These are phyloP conservation scores for Pseudevernia furfuracea DNA, from an alignment of 495 filamentous ascomycete species.

Conservation along the genomic window DNA sequence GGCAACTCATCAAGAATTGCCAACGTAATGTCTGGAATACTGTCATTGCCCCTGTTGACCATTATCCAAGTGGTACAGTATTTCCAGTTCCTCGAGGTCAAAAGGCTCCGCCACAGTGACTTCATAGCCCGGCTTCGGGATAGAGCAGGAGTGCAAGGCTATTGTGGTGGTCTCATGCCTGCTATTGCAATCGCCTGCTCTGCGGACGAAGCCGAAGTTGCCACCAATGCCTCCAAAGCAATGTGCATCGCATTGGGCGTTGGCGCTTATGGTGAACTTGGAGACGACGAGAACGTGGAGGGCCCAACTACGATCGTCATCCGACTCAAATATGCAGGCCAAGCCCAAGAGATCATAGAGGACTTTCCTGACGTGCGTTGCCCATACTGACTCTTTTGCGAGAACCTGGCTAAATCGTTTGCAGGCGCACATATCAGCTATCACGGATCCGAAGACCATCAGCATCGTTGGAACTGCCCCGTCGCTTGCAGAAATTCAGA, in stretches of 20 bases:
- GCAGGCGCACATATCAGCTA: constrained; percentile 29
- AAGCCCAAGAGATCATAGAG: constrained; percentile 28
- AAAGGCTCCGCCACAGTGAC: constrained; percentile 12
- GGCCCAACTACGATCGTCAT: constrained; percentile 27
- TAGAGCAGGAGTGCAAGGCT: constrained; percentile 28
- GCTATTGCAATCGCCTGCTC: constrained; percentile 31
- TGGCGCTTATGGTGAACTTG: constrained; percentile 31
- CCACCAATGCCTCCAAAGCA: constrained; percentile 23
- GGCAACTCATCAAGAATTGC: constrained; percentile 14
- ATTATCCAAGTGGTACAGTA: constrained; percentile 31
- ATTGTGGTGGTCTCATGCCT: constrained; percentile 26
- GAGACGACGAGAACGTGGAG: constrained; percentile 22
- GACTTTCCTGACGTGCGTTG: constrained; percentile 25
- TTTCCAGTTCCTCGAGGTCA: constrained; percentile 28
- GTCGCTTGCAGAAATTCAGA: constrained; percentile 21
- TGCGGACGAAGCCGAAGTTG: constrained; percentile 26
- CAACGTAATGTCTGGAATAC: constrained; percentile 27
- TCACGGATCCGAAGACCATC: constrained; percentile 30
- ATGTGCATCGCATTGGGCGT: constrained; percentile 26
- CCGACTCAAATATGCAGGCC: constrained; percentile 28
- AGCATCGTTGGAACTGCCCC: constrained; percentile 27
- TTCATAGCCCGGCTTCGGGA: constrained; percentile 11
- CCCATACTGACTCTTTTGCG: not conserved
- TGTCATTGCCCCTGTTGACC: constrained; percentile 28
- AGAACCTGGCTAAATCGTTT: constrained; percentile 5